Percentiles rank a stretch among this genome's conserved stretches.
Conservation (phyloP, 2,329 filamentous ascomycete genomes). For the Phoma herbarum region DNA sequence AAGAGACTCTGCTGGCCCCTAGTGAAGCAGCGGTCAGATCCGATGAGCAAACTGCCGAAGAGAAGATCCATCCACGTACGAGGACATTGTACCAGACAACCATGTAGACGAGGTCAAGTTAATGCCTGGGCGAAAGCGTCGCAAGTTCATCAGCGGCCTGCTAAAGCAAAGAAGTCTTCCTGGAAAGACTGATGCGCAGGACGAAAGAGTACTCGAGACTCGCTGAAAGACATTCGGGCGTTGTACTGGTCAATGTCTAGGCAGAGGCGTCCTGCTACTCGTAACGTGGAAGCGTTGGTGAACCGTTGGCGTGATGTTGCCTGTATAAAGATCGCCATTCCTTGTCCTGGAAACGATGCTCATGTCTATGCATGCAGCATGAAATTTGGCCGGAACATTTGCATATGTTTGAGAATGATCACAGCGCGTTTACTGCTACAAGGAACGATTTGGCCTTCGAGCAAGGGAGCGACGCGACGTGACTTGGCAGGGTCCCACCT, state of each 20-base stretch:
- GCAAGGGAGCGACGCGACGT: slow-evolving; percentile 2
- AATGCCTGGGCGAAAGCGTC: background rate
- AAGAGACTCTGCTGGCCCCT: background rate
- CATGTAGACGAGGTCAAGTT: background rate
- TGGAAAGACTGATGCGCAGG: background rate
- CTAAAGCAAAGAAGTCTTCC: background rate
- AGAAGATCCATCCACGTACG: background rate
- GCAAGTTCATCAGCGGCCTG: background rate
- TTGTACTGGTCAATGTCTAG: background rate
- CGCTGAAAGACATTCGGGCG: background rate
- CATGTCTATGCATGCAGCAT: background rate
- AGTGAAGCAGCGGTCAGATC: background rate
- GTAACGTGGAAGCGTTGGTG: background rate
- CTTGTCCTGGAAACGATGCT: too few species aligned
- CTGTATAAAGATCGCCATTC: too few species aligned
- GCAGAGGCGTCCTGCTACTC: background rate
- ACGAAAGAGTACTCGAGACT: background rate
- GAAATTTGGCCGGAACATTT: too few species aligned
- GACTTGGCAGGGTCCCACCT: slow-evolving; percentile 15
- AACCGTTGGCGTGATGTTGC: too few species aligned
- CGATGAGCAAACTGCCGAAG: background rate
- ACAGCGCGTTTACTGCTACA: slow-evolving; percentile 1
- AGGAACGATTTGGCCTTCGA: background rate
- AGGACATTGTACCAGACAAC: background rate
- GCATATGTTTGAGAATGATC: background rate